A percentile compares a stretch with the other conserved stretches of the same genome.
phyloP scores from a whole-genome alignment of 345 rosid genomes.

The Laguncularia racemosa region DNA sequence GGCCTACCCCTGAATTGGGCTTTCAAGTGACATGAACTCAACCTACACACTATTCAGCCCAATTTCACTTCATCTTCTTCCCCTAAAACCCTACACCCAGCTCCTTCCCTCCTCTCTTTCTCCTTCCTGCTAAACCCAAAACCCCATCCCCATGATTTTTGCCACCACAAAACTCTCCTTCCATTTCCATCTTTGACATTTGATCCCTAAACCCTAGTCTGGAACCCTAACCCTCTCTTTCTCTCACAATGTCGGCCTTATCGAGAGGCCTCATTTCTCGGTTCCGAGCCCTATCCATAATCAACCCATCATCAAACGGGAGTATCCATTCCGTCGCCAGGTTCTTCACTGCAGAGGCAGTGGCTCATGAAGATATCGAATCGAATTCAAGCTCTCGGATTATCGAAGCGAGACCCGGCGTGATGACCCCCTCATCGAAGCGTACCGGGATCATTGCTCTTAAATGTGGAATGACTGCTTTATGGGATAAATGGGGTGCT shows the following conservation, averaged over 20 bases:
- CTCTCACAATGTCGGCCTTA: slow-evolving; percentile 41
- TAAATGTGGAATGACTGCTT: slow-evolving; percentile 86
- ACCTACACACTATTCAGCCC: not conserved
- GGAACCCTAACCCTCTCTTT: not conserved
- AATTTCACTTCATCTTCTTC: not conserved
- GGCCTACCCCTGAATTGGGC: no score
- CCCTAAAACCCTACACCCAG: not conserved
- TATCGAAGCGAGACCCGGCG: slow-evolving; percentile 49
- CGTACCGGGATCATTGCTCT: slow-evolving; percentile 83
- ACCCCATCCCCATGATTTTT: not conserved
- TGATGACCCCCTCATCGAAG: slow-evolving; percentile 57
- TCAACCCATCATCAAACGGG: slow-evolving; percentile 5
- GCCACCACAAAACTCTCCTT: not conserved
- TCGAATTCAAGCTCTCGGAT: slow-evolving; percentile 33
- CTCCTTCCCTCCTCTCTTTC: not conserved
- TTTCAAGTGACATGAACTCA: not conserved
- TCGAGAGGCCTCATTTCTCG: slow-evolving; percentile 67
- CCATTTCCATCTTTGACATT: not conserved
- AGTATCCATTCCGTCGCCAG: not conserved
- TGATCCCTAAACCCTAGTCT: not conserved
- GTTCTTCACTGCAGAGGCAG: slow-evolving; percentile 12
- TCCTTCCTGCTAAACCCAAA: not conserved
- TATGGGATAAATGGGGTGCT: slow-evolving; percentile 96
- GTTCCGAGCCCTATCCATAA: slow-evolving; percentile 30
- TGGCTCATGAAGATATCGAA: slow-evolving; percentile 28